Evolutionary conservation across 352 stramenopile species (phyloP).

Genomic region (Halophytophthora polymorphica): DNA sequence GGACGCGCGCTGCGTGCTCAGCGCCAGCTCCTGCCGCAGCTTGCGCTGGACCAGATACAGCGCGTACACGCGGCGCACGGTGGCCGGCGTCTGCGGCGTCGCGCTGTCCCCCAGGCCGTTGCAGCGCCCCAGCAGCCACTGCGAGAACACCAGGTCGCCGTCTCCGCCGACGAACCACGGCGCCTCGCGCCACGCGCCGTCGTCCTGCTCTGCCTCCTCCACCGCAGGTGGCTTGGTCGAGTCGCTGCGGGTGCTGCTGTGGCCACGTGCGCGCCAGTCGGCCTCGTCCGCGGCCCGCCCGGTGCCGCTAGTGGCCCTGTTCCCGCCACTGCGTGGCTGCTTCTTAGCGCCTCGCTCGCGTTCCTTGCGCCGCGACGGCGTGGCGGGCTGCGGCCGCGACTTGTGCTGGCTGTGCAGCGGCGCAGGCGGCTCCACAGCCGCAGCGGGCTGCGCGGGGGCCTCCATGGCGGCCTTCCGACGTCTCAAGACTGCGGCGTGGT

Average conservation of each 20-base stretch:
- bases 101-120: conserved; percentile 34
- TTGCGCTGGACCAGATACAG: conserved; percentile 47
- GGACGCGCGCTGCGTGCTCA: conserved; percentile 14
- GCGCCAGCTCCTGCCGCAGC: conserved; percentile 40
- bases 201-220: conserved; percentile 1
- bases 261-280: too few relatives aligned
- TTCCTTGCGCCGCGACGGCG: conserved; percentile 10
- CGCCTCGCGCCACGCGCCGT: conserved; percentile 16
- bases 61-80: conserved; percentile 29
- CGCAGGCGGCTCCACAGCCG: not conserved
- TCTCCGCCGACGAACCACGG: conserved; percentile 45
- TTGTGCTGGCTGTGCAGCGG: not conserved
- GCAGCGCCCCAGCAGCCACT: conserved; percentile 63
- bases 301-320: too few relatives aligned
- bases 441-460: conserved; percentile 5
- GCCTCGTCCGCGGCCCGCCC: too few relatives aligned
- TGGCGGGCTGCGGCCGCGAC: conserved; percentile 2
- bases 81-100: conserved; percentile 24
- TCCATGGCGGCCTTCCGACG: conserved; percentile 15
- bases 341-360: too few relatives aligned
- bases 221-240: conserved; percentile 1
- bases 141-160: conserved; percentile 40
- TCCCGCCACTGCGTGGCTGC: too few relatives aligned
- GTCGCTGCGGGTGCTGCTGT: conserved; percentile 17
- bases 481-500: not conserved